A percentile compares a stretch with the other conserved stretches of the same genome.
These are phyloP conservation scores for Aphanomyces invadans DNA, from an alignment of 352 stramenopile species.

Conservation along the genomic window DNA sequence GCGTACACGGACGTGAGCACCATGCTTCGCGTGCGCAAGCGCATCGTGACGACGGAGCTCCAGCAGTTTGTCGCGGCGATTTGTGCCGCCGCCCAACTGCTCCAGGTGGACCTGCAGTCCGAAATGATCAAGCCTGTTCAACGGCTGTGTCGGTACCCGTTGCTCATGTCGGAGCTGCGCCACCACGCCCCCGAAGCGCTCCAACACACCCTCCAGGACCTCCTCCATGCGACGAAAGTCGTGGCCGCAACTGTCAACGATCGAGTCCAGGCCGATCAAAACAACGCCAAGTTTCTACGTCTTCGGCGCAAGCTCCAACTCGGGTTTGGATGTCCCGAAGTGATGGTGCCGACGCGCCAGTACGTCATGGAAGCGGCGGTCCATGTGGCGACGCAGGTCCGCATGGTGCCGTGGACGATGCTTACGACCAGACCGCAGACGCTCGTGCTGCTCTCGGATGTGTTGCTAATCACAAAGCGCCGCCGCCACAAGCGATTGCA, in stretches of 20 bases:
- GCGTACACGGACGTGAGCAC: conserved; percentile 21
- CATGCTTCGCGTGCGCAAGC: background rate
- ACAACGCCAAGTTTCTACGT: conserved; percentile 45
- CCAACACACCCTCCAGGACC: conserved; percentile 30
- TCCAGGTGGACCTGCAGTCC: conserved; percentile 39
- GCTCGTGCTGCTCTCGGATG: conserved; percentile 57
- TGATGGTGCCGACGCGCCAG: conserved; percentile 43
- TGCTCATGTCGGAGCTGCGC: conserved; percentile 47
- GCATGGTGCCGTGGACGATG: conserved; percentile 16
- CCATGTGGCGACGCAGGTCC: conserved; percentile 9
- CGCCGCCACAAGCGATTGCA: conserved; percentile 37
- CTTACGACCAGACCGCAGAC: conserved; percentile 29
- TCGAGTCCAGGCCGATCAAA: conserved; percentile 49
- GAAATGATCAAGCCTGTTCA: conserved; percentile 68
- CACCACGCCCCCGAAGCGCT: conserved; percentile 35
- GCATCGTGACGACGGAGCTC: background rate
- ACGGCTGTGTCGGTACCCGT: conserved; percentile 56
- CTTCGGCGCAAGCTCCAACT: conserved; percentile 37
- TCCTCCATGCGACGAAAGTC: conserved; percentile 38
- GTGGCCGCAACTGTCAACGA: conserved; percentile 57
- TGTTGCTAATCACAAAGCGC: conserved; percentile 52
- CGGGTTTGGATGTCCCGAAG: conserved; percentile 31
- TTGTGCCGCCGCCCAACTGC: background rate
- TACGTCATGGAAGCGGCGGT: conserved; percentile 33
- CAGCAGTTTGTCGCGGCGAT: conserved; percentile 12